Evolutionary conservation across 805 yeast genomes (phyloP).

Genomic region (Zygotorulaspora chibaensis): DNA sequence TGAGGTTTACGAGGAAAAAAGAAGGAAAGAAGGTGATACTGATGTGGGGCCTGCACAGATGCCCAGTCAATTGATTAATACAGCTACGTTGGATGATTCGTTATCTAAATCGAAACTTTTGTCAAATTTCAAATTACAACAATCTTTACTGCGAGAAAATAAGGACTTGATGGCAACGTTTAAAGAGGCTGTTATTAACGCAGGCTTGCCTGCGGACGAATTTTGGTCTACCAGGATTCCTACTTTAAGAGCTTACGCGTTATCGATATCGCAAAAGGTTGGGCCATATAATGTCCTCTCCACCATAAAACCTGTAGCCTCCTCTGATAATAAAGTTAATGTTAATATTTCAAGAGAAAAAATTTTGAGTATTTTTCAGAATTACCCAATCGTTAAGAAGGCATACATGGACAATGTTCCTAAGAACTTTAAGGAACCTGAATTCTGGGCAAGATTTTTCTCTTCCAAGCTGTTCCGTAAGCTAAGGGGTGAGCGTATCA

Average conservation of each 20-base stretch:
- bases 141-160: conserved; percentile 66
- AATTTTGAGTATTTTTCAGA: conserved; percentile 82
- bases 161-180: conserved; percentile 67
- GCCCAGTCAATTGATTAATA: conserved; percentile 35
- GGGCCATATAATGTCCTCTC: conserved; percentile 94
- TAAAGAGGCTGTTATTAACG: conserved; percentile 80
- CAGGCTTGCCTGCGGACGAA: conserved; percentile 70
- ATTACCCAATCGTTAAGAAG: conserved; percentile 83
- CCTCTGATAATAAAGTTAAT: conserved; percentile 88
- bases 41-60: conserved; percentile 22
- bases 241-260: conserved; percentile 77
- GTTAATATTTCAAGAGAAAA: conserved; percentile 89
- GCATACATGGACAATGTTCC: conserved; percentile 94
- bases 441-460: conserved; percentile 95
- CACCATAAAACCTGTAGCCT: conserved; percentile 90
- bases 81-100: conserved; percentile 40
- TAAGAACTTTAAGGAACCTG: conserved; percentile 72
- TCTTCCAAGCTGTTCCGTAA: conserved; percentile 83
- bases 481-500: conserved; percentile 81
- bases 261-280: conserved; percentile 74
- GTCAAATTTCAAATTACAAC: conserved; percentile 73
- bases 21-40: conserved; percentile 24
- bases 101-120: conserved; percentile 57
- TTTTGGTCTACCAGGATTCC: conserved; percentile 86
- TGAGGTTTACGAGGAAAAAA: conserved; percentile 40